Percentiles rank a stretch among this genome's conserved stretches.
Conservation (phyloP, 352 stramenopile species). For the Phytopythium vexans region DNA sequence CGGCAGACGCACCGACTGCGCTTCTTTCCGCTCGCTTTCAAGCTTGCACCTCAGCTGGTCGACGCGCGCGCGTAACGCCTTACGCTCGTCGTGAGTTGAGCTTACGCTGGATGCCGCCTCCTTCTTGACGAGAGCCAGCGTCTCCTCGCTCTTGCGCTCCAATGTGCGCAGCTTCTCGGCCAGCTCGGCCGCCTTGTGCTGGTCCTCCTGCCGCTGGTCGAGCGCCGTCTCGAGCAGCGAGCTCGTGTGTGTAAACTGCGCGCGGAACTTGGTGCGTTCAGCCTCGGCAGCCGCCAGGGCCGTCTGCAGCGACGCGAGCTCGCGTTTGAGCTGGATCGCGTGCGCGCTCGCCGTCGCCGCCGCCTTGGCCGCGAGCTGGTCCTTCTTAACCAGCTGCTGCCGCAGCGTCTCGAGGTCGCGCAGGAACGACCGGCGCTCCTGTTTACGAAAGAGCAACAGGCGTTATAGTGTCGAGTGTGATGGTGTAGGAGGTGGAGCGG, state of each 20-base stretch:
- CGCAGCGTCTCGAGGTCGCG: slow-evolving; percentile 69
- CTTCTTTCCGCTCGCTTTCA: slow-evolving; percentile 69
- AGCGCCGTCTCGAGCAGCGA: slow-evolving; percentile 67
- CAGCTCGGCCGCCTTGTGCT: slow-evolving; percentile 41
- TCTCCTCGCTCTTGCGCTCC: slow-evolving; percentile 65
- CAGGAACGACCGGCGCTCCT: slow-evolving; percentile 68
- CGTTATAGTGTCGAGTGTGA: slow-evolving; percentile 9
- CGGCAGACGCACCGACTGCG: slow-evolving; percentile 43
- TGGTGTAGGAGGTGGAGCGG: not conserved
- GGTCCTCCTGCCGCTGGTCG: slow-evolving; percentile 72
- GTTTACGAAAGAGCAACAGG: slow-evolving; percentile 7
- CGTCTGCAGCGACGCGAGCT: slow-evolving; percentile 58
- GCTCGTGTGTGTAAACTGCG: slow-evolving; percentile 68
- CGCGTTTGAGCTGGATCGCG: slow-evolving; percentile 72
- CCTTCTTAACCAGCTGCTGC: slow-evolving; percentile 76
- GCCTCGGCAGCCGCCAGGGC: slow-evolving; percentile 39
- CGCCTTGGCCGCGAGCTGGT: slow-evolving; percentile 44
- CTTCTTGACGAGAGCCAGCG: slow-evolving; percentile 48
- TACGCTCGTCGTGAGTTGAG: slow-evolving; percentile 63
- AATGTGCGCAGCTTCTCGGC: slow-evolving; percentile 51
- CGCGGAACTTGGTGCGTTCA: slow-evolving; percentile 36
- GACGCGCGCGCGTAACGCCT: slow-evolving; percentile 57
- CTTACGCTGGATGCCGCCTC: slow-evolving; percentile 50
- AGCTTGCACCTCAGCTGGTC: slow-evolving; percentile 67
- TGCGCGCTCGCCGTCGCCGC: slow-evolving; percentile 54